These are phyloP conservation scores for Lantana camara DNA, from an alignment of 257 asterid species.

Conservation along the genomic window DNA sequence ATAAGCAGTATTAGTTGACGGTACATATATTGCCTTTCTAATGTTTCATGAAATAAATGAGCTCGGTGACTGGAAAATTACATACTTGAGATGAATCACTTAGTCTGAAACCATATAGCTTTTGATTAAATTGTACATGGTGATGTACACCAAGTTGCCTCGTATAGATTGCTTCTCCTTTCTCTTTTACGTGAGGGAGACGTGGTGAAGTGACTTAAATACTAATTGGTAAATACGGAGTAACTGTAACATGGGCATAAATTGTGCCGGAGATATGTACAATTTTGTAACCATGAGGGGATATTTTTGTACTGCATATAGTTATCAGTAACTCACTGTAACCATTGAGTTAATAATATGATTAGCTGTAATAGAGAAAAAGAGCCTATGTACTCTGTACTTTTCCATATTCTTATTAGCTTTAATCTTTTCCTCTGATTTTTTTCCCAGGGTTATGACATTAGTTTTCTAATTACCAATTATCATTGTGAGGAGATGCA, in stretches of 20 bases:
- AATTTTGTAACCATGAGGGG: no score
- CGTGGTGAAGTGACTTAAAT: neutral
- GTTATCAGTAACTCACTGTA: no score
- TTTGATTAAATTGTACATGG: conserved; percentile 5
- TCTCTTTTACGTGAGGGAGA: neutral
- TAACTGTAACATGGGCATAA: no score
- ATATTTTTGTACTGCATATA: no score
- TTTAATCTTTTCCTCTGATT: conserved; percentile 14
- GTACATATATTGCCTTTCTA: neutral
- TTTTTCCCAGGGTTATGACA: conserved; percentile 92
- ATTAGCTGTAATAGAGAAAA: conserved; percentile 19
- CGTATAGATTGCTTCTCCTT: neutral
- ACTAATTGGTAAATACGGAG: neutral
- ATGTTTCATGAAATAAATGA: neutral
- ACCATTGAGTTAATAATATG: neutral
- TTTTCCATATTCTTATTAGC: neutral
- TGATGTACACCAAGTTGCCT: neutral
- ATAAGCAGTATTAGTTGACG: neutral
- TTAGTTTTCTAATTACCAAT: conserved; percentile 92
- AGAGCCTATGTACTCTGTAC: no score
- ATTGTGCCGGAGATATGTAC: no score
- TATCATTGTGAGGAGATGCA: conserved; percentile 99
- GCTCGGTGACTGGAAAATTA: conserved; percentile 14
- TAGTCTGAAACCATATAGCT: neutral
- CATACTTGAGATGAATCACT: neutral